Base-by-base conservation (phyloP, 1,284 basidiomycete genomes). In the Melampsora larici-populina region DNA sequence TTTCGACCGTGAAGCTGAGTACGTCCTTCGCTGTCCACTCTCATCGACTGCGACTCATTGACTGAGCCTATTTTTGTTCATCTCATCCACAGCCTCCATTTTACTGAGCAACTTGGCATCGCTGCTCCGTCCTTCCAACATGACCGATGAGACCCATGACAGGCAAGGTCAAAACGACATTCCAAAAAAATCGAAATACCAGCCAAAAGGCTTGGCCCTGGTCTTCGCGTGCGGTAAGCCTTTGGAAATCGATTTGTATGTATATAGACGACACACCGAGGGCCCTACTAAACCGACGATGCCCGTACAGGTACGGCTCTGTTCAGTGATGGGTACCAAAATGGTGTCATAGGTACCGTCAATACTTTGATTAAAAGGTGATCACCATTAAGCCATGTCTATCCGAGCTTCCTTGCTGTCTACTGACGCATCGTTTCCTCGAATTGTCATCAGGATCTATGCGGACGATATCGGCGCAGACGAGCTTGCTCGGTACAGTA, bases 301-400 rank as follows among this genome's bases (percentile, higher is more conserved):
- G 18, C n/a, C n/a, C 90, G 82, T 15, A 79, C 72, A 70, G 92
- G 92, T 80, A 92, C 92, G 5, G 92, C 92, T 62, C 86, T 93
- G 73, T 93, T 94, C 86, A 92, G 91, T 49, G 92, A 94, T 84
- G 92, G 75, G 17, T 78, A 78, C n/a, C 75, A 78, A 24, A 78
- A 78, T 31, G 75, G 75, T 18, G 75, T 78, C n/a, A 78, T 78
- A 31, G 75, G 75, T 51, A 70, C 75, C 15, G 75, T 78, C 24
- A 78, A 78, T 26, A 78, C 75, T n/a, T 58, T 78, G 11, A 78
- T 78, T n/a, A 78, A 78, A 65, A 62, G 68, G 75, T 78, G 31
- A n/a, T 21, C 60, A 68, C 26, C 29, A 55, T 63, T 21, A 36
- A 69, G 8, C 33, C 24, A 24, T 46, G 31, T 24, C 36, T 15